A percentile compares a stretch with the other conserved stretches of the same genome.
phyloP scores from a whole-genome alignment of 2,329 filamentous ascomycete species.

The Ceratocystis colombiana region DNA sequence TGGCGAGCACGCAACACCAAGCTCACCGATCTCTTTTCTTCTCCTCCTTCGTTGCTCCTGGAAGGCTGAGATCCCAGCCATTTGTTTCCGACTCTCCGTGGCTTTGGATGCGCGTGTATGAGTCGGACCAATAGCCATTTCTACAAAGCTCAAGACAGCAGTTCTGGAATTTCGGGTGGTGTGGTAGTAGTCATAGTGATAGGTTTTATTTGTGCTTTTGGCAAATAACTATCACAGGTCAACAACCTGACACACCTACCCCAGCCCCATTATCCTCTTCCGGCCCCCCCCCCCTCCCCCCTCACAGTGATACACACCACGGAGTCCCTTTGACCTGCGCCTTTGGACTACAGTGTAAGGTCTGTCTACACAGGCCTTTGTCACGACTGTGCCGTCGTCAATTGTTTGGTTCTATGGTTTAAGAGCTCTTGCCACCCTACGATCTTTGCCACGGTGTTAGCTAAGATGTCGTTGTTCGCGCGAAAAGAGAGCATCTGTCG shows the following conservation, averaged over 20 bases:
- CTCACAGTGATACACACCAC: neutral
- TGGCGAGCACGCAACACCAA: neutral
- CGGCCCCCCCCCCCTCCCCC: neutral
- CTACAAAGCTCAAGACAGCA: no score
- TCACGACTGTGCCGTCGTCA: neutral
- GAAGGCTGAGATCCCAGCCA: constrained; percentile 3
- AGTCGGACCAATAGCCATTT: neutral
- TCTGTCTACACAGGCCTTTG: neutral
- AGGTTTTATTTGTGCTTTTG: neutral
- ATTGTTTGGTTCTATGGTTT: neutral
- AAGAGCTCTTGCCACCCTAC: neutral
- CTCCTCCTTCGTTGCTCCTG: neutral
- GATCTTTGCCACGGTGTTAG: no score
- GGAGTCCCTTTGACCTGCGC: neutral
- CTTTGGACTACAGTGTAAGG: neutral
- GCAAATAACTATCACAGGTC: neutral
- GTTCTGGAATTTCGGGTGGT: neutral
- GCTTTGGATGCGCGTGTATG: neutral
- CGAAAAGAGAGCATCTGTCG: neutral
- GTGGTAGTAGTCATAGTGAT: neutral
- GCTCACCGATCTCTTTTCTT: neutral
- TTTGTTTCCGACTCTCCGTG: neutral
- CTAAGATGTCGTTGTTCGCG: no score
- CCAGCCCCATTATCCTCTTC: neutral
- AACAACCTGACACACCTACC: neutral